Base-by-base conservation (phyloP, 805 yeast species). In the Cyberlindnera samutprakarnensis region DNA sequence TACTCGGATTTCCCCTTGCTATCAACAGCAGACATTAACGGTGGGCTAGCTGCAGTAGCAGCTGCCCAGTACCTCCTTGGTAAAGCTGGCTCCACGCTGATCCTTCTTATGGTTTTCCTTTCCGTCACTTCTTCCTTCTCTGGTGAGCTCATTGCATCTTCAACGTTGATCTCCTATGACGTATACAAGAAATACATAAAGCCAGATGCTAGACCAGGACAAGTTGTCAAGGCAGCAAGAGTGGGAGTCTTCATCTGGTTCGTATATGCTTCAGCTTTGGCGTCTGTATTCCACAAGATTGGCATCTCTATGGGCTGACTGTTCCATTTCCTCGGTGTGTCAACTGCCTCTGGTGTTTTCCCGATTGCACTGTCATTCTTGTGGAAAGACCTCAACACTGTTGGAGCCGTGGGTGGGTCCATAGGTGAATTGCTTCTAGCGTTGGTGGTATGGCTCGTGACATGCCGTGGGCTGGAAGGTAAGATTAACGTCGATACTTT, bases 111-210 rank as follows among this genome's bases (percentile, higher is more conserved):
- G 66, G 48, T 62, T 5, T 64, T 63, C 51, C 43, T 62, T 23
- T 59, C 67, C 1, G 67, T 61, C 4, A 61, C 66, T 6, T 59
- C 67, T 3, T 59, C 69, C 3, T 53, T 61, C 28, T 56, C 65
- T 18, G 66, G 64, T 30, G 68, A 62, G 36, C 40, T 62, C 30
- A 61, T 63, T 42, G 66, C 67, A 6, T 47, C 62, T 5, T 57
- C 66, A 0, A 57, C 68, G 4, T 51, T 63, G 42, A 38, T 67
- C 25, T 64, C 72, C 3, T 68, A 62, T 41, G 75, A 68, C 46
- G 56, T 66, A 35, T 68, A 59, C 51, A 59, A 64, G 44, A 56
- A 61, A 30, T 68, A 67, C 44, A 43, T 65, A 35, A 61, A 61
- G 28, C 62, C 62, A 29, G 38, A 51, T 4, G 74, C 74, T 8